These are phyloP conservation scores for Nemania sp. DNA, from an alignment of 2,329 filamentous ascomycete species.

Conservation along the genomic window DNA sequence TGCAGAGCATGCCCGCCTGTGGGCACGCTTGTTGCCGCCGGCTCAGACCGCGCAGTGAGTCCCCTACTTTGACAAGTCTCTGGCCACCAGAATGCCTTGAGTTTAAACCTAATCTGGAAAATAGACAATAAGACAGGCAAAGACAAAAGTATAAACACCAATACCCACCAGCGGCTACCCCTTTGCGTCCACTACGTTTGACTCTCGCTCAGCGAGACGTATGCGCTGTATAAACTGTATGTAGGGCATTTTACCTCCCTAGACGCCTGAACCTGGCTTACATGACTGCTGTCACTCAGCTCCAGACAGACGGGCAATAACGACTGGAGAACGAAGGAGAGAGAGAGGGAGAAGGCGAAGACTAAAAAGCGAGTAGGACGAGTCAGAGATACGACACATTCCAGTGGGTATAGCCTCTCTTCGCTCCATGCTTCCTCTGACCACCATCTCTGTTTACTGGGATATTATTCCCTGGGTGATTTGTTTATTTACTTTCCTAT, in stretches of 20 bases:
- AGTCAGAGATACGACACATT: conserved; percentile 4
- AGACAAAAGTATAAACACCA: conserved; percentile 16
- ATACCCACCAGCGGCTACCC: conserved; percentile 12
- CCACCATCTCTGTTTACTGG: neutral
- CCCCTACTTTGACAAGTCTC: conserved; percentile 12
- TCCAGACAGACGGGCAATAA: neutral
- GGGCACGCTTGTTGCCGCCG: conserved; percentile 22
- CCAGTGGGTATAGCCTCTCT: conserved; percentile 5
- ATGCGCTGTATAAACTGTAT: conserved; percentile 7
- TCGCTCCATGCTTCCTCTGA: conserved; percentile 1
- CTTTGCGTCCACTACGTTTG: neutral
- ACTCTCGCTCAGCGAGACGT: conserved; percentile 22
- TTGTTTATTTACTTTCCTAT: neutral
- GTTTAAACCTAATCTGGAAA: conserved; percentile 23
- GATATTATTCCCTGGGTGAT: neutral
- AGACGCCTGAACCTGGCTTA: conserved; percentile 1
- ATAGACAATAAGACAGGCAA: conserved; percentile 19
- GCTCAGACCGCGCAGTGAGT: conserved; percentile 23
- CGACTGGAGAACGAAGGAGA: neutral
- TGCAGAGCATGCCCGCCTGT: conserved; percentile 12
- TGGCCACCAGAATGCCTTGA: conserved; percentile 23
- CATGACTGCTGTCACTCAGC: conserved; percentile 6
- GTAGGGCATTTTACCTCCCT: conserved; percentile 8
- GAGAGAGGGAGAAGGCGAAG: too few relatives aligned
- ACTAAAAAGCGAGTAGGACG: neutral